Conservation (phyloP, 192 early-diverging fungal genomes). For the Lunasporangiospora selenospora region DNA sequence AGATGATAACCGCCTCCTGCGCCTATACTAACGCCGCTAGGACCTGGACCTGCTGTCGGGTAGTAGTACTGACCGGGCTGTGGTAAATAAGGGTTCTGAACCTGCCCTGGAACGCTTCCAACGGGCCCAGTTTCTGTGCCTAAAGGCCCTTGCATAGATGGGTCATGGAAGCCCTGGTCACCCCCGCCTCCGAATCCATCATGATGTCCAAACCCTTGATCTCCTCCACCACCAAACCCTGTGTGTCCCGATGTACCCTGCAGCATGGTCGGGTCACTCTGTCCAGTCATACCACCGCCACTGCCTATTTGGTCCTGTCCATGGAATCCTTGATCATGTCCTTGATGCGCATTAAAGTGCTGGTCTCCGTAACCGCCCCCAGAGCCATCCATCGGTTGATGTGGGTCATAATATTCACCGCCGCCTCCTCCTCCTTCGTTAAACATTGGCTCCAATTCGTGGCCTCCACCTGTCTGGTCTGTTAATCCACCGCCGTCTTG, state of each 20-base stretch:
- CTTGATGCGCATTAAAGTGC: conserved; percentile 2
- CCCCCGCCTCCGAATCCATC: background rate
- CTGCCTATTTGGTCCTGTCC: background rate
- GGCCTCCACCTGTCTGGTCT: too few species aligned
- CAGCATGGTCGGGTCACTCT: background rate
- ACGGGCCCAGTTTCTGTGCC: background rate
- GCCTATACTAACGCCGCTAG: background rate
- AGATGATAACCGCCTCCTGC: background rate
- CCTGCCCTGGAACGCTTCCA: background rate
- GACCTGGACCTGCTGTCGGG: too few species aligned
- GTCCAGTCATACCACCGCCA: background rate
- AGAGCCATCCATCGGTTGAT: too few species aligned
- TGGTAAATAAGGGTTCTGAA: too few species aligned
- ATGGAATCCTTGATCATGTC: background rate
- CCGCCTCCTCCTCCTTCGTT: too few species aligned
- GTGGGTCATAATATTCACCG: too few species aligned
- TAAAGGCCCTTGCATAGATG: background rate
- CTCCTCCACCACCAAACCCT: conserved; percentile 9
- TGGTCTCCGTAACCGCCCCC: too few species aligned
- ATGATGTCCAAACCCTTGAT: background rate
- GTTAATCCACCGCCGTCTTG: too few species aligned
- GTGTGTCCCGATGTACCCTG: too few species aligned
- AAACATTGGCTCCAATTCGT: too few species aligned
- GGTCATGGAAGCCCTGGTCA: background rate
- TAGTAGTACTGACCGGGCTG: too few species aligned